Conservation (phyloP, 192 early-diverging fungal species). For the Linderina pennispora region DNA sequence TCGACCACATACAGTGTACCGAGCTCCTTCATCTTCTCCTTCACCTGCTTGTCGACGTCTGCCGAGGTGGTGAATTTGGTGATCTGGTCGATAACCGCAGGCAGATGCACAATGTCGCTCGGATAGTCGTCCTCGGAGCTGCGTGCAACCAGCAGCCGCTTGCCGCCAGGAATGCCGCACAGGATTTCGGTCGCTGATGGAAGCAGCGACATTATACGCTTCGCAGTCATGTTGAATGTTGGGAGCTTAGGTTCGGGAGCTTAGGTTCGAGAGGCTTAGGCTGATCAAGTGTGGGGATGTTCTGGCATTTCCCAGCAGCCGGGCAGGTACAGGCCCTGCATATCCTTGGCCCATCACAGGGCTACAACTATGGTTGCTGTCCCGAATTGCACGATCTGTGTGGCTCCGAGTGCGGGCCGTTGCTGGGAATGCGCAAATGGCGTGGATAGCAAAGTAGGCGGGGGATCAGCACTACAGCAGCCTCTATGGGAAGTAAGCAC, state of each 20-base stretch:
- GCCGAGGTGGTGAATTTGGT: slow-evolving; percentile 5
- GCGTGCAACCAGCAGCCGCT: slow-evolving; percentile 10
- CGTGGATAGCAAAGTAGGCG: not conserved
- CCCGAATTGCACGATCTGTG: too few species aligned
- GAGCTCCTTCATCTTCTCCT: slow-evolving; percentile 25
- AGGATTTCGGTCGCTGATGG: slow-evolving; percentile 12
- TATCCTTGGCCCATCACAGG: too few species aligned
- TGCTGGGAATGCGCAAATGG: too few species aligned
- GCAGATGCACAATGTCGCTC: slow-evolving; percentile 3
- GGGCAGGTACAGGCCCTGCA: too few species aligned
- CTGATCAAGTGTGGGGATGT: too few species aligned
- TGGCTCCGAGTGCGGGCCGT: too few species aligned
- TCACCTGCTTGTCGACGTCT: slow-evolving; percentile 47
- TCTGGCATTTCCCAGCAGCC: too few species aligned
- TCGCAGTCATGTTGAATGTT: not conserved
- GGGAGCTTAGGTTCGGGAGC: too few species aligned
- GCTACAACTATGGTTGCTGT: too few species aligned
- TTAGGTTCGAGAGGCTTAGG: too few species aligned
- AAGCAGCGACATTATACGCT: slow-evolving; percentile 7
- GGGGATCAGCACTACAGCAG: not conserved
- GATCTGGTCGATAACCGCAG: slow-evolving; percentile 8
- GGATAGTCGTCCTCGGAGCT: slow-evolving; percentile 13
- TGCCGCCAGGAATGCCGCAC: slow-evolving; percentile 14
- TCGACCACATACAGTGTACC: slow-evolving; percentile 49
- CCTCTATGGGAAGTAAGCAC: too few species aligned